phyloP scores from a whole-genome alignment of 306 rosid species.

The Delonix regia region DNA sequence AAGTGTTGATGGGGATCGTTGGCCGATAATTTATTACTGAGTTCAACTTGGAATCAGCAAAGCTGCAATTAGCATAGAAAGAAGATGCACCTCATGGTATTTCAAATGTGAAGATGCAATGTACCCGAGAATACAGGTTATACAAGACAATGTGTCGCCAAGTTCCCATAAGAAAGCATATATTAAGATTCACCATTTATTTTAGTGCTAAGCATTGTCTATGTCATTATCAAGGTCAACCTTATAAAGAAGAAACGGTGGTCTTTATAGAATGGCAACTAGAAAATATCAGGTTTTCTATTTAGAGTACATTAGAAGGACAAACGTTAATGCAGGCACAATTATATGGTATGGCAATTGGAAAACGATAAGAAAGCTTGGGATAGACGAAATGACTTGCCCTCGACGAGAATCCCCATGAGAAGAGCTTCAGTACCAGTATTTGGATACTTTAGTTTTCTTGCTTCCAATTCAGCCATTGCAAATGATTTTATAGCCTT shows the following conservation, averaged over 20 bases:
- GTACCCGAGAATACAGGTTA: background rate
- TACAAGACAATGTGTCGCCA: background rate
- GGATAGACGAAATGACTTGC: slow-evolving; percentile 36
- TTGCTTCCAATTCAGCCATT: slow-evolving; percentile 70
- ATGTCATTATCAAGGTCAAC: background rate
- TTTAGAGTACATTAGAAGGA: background rate
- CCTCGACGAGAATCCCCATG: slow-evolving; percentile 79
- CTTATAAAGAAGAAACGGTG: background rate
- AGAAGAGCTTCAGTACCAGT: slow-evolving; percentile 77
- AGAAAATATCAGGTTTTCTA: background rate
- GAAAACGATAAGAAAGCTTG: background rate
- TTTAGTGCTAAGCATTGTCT: background rate
- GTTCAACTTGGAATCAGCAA: background rate
- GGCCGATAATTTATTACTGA: too few species aligned
- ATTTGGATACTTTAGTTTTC: slow-evolving; percentile 63
- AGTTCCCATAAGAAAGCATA: background rate
- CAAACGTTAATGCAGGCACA: background rate
- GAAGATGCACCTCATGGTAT: background rate
- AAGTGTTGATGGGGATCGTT: too few species aligned
- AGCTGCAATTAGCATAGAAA: background rate
- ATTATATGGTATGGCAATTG: background rate
- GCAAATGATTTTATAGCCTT: slow-evolving; percentile 77
- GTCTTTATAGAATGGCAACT: background rate
- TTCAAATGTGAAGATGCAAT: slow-evolving; percentile 4
- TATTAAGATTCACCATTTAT: background rate